A percentile compares a stretch with the other conserved stretches of the same genome.
Conservation (phyloP, 2,329 filamentous ascomycete genomes). For the Ascochyta fabae region DNA sequence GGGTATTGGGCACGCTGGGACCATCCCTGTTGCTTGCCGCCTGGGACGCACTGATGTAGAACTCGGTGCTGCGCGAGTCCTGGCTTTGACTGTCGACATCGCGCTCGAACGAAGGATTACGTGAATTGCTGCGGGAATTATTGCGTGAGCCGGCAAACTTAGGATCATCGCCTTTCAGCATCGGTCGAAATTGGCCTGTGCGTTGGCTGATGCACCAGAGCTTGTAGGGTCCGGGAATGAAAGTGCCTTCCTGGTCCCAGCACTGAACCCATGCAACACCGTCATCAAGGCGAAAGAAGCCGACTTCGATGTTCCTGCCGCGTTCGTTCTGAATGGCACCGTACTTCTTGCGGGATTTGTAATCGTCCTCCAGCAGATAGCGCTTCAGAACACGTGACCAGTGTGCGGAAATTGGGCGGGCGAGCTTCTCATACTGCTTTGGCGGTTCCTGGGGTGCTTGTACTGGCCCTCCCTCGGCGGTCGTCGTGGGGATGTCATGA, state of each 20-base stretch:
- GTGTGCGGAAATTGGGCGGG: constrained; percentile 48
- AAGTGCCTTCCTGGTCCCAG: constrained; percentile 58
- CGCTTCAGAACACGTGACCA: constrained; percentile 59
- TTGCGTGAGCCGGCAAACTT: constrained; percentile 36
- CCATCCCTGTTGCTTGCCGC: constrained; percentile 36
- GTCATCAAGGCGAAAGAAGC: constrained; percentile 59
- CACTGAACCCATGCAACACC: constrained; percentile 58
- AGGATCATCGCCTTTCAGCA: constrained; percentile 49
- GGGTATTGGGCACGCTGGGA: constrained; percentile 34
- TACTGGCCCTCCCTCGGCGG: constrained; percentile 25
- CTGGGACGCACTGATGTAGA: constrained; percentile 21
- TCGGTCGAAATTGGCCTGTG: constrained; percentile 48
- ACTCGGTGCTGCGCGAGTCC: constrained; percentile 41
- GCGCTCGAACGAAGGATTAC: constrained; percentile 32
- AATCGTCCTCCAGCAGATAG: constrained; percentile 57
- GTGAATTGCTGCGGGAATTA: constrained; percentile 26
- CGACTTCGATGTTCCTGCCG: constrained; percentile 48
- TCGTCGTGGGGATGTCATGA: constrained; percentile 31
- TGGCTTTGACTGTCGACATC: constrained; percentile 31
- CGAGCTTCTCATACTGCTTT: constrained; percentile 36
- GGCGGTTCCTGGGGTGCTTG: constrained; percentile 13
- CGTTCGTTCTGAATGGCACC: constrained; percentile 50
- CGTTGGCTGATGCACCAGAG: constrained; percentile 56
- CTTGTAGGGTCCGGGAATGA: constrained; percentile 59
- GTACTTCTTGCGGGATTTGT: constrained; percentile 55